phyloP scores from a whole-genome alignment of 768 basidiomycete species.

The Termitomyces sp. region DNA sequence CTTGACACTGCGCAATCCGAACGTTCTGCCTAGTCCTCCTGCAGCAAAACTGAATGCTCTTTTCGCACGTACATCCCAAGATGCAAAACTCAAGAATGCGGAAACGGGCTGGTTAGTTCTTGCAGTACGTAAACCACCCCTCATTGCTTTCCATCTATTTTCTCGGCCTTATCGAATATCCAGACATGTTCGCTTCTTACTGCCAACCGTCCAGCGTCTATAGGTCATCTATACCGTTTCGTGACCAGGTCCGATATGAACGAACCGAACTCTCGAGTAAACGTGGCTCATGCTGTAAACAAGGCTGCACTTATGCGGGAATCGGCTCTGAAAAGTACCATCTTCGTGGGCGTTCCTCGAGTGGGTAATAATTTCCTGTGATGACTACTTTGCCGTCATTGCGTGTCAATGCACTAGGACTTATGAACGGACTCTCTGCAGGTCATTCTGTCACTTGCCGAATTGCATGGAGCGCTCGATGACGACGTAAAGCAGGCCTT shows the following conservation, averaged over 20 bases:
- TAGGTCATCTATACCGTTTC: constrained; percentile 80
- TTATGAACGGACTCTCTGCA: constrained; percentile 24
- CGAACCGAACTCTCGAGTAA: constrained; percentile 32
- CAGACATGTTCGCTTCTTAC: constrained; percentile 84
- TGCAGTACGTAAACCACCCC: constrained; percentile 37
- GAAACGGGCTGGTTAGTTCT: constrained; percentile 81
- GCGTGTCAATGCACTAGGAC: constrained; percentile 4
- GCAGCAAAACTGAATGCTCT: constrained; percentile 44
- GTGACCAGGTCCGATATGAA: constrained; percentile 45
- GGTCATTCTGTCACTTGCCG: constrained; percentile 80
- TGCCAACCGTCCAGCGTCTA: constrained; percentile 70
- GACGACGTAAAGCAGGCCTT: constrained; percentile 73
- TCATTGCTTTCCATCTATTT: constrained; percentile 3
- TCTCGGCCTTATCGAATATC: constrained; percentile 15
- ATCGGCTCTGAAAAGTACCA: constrained; percentile 81
- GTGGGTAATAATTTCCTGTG: constrained; percentile 37
- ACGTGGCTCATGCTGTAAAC: constrained; percentile 52
- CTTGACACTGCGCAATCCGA: constrained; percentile 60
- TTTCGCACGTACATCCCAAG: constrained; percentile 55
- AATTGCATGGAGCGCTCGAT: constrained; percentile 71
- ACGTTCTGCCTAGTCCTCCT: constrained; percentile 52
- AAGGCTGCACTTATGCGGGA: constrained; percentile 86
- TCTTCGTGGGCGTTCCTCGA: constrained; percentile 84
- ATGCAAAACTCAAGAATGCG: constrained; percentile 58
- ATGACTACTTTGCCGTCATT: constrained; percentile 5